Evolutionary conservation across 495 filamentous ascomycete genomes (phyloP).

Genomic region (Podospora conica): DNA sequence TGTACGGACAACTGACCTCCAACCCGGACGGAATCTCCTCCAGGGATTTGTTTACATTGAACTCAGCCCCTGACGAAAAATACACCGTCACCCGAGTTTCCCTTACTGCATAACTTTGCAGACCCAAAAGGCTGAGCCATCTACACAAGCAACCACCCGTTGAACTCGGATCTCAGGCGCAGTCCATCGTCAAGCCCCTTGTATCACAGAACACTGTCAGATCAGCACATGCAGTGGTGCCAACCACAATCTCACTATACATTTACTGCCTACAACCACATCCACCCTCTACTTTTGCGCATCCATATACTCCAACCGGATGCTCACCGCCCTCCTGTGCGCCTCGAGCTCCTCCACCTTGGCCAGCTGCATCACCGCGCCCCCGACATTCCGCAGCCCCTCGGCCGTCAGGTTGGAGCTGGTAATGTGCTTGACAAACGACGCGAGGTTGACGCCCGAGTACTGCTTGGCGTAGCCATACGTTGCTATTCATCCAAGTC

Average conservation of each 20-base stretch:
- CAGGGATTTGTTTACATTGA: no score
- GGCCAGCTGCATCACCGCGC: slow-evolving; percentile 88
- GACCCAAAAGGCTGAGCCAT: no score
- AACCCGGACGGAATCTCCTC: no score
- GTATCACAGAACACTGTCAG: no score
- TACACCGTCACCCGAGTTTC: no score
- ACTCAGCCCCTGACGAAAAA: no score
- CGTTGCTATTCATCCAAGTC: slow-evolving; percentile 59
- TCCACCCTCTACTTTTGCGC: slow-evolving; percentile 8
- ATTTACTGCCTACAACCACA: background rate
- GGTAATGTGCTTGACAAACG: slow-evolving; percentile 95
- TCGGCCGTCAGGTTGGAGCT: slow-evolving; percentile 81
- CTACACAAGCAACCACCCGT: no score
- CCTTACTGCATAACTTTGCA: no score
- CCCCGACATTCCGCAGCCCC: slow-evolving; percentile 73
- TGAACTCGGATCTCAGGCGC: background rate
- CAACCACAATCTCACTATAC: background rate
- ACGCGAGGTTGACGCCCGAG: slow-evolving; percentile 91
- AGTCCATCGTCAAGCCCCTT: background rate
- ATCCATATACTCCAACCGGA: slow-evolving; percentile 67
- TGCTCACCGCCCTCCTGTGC: slow-evolving; percentile 84
- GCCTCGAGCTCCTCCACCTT: slow-evolving; percentile 93
- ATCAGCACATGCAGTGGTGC: background rate
- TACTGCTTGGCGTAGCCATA: slow-evolving; percentile 98
- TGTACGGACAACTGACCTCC: no score